A percentile compares a stretch with the other conserved stretches of the same genome.
Evolutionary conservation across 495 filamentous ascomycete species (phyloP).

Genomic region (Penicillium lagena): DNA sequence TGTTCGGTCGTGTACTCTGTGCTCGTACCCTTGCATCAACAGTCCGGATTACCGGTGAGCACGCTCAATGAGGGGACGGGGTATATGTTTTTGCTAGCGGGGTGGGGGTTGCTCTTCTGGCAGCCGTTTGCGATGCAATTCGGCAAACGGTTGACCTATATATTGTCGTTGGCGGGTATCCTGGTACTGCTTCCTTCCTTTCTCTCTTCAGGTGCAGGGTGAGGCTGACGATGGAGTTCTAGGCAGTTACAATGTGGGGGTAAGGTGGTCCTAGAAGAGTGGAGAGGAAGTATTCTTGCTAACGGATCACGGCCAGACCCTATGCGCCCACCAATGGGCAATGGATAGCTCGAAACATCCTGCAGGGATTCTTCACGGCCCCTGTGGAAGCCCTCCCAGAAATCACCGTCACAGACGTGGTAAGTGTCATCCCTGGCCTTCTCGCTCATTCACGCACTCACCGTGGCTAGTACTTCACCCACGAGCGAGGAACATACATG

Average conservation of each 20-base stretch:
- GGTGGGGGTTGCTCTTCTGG: conserved; percentile 63
- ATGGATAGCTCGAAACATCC: conserved; percentile 57
- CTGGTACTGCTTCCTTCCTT: conserved; percentile 21
- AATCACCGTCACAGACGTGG: conserved; percentile 55
- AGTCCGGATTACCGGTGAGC: conserved; percentile 45
- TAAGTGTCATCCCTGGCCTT: conserved; percentile 9
- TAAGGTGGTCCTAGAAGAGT: conserved; percentile 6
- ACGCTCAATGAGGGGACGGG: conserved; percentile 57
- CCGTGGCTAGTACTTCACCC: conserved; percentile 49
- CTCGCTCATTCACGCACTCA: not conserved
- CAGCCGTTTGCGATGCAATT: conserved; percentile 61
- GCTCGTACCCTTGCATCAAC: conserved; percentile 49
- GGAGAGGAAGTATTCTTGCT: not conserved
- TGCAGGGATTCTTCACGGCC: conserved; percentile 59
- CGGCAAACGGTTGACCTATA: conserved; percentile 59
- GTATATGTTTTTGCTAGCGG: conserved; percentile 56
- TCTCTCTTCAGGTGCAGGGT: not conserved
- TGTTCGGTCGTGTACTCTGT: conserved; percentile 57
- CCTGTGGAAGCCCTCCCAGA: conserved; percentile 60
- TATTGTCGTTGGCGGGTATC: conserved; percentile 51
- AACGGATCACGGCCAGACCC: conserved; percentile 16
- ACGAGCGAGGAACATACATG: conserved; percentile 60
- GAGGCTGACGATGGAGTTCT: not conserved
- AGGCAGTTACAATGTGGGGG: conserved; percentile 37
- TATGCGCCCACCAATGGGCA: conserved; percentile 45